Evolutionary conservation across 306 rosid genomes (phyloP).

Genomic region (Citrullus mucosospermus): DNA sequence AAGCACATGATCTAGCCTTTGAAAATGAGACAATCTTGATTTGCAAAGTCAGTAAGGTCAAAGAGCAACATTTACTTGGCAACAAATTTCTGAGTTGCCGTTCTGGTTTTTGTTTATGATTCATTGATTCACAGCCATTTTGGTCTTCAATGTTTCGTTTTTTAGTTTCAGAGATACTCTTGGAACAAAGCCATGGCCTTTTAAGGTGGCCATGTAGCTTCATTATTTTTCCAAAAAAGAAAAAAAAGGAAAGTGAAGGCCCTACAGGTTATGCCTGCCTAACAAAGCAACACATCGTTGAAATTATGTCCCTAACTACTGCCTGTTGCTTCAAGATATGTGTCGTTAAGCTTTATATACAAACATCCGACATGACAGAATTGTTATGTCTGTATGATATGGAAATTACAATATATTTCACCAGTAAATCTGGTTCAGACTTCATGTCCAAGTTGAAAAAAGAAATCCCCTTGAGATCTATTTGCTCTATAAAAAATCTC

Average conservation of each 20-base stretch:
- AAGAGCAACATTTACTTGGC: not conserved
- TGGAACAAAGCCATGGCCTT: not conserved
- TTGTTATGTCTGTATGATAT: not conserved
- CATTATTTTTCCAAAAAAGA: not conserved
- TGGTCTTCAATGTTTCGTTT: constrained; percentile 1
- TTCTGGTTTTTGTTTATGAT: not conserved
- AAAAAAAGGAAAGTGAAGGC: not conserved
- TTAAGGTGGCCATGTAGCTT: constrained; percentile 7
- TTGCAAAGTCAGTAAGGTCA: constrained; percentile 1
- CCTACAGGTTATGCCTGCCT: constrained; percentile 2
- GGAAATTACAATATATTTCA: not conserved
- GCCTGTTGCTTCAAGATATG: not conserved
- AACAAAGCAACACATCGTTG: not conserved
- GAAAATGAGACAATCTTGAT: constrained; percentile 3
- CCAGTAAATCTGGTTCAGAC: not conserved
- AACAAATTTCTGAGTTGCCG: not conserved
- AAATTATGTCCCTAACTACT: constrained; percentile 7
- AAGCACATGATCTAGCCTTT: constrained; percentile 1
- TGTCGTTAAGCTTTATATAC: not conserved
- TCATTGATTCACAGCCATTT: constrained; percentile 1
- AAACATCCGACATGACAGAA: constrained; percentile 2
- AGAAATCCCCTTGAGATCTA: not conserved
- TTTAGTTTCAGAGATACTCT: not conserved
- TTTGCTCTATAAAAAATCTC: not conserved
- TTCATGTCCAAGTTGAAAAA: not conserved